Evolutionary conservation across 176 grass and related monocot genomes (phyloP), one percentile per base, ranked within the genome.

Genomic region (Guadua angustifolia): DNA sequence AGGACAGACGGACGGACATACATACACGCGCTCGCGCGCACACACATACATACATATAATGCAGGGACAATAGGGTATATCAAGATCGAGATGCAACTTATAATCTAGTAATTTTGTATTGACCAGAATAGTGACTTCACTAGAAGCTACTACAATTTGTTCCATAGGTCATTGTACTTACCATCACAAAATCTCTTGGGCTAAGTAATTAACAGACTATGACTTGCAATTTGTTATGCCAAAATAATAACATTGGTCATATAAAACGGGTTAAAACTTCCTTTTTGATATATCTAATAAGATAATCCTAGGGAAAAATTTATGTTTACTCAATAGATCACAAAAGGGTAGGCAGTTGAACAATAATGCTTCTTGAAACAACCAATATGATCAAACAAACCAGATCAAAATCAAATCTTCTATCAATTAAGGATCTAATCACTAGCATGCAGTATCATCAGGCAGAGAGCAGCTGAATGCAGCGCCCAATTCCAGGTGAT

Each of bases 11-110:
- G n/a, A n/a, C n/a, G n/a, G n/a, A n/a, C n/a, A n/a, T n/a, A n/a
- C n/a, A n/a, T n/a, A n/a, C n/a, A n/a, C n/a, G n/a, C n/a, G n/a
- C n/a, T n/a, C n/a, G n/a, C n/a, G n/a, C n/a, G n/a, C n/a, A n/a
- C n/a, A n/a, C n/a, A n/a, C n/a, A n/a, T n/a, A n/a, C n/a, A n/a
- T 9, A 62, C 29, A 29, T 62, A 29, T 32, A 32, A 29, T 62
- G 60, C 12, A 62, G 5, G 5, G 60, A 52, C 56, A 85, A 36
- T 79, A 79, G 14, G 73, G 75, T 71, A 22, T 79, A 49, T 62
- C 42, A 26, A 7, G 65, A 22, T 79, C 0, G 5, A 35, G 38
- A 64, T 18, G 39, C 50, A 25, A 46, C 12, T 14, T 68, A 68
- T 16, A 63, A 50, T 10, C 16, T 50, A 40, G 40, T 46, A 9